Base-by-base conservation (phyloP, 768 basidiomycete genomes). In the Lyophyllum decastes region DNA sequence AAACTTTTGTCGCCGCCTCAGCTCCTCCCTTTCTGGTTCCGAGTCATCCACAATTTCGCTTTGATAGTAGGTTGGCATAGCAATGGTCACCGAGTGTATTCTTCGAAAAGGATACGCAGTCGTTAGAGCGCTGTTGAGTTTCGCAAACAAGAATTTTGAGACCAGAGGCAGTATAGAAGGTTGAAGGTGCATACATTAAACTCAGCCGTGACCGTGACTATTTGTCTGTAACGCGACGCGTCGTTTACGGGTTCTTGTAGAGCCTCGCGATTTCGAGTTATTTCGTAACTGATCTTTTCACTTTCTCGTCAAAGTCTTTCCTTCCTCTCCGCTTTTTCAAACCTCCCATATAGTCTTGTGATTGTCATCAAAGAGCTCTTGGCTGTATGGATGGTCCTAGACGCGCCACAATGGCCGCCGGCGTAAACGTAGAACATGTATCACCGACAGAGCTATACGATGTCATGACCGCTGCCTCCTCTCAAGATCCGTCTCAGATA, bases 391-490 rank as follows among this genome's bases (percentile, higher is more conserved):
- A 73, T 56, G 26, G 55, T 49, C 62, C 62, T 54, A 61, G 62
- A 53, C 65, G 66, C 52, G 60, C 67, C 47, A 50, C 70, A 38
- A 60, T 68, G 48, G 61, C 67, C 19, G 71, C 69, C 55, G 77
- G 72, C 22, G 68, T 72, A 46, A 61, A 68, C 48, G 70, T 78
- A 30, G 70, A 81, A 67, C 69, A 75, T 52, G 82, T 86, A 61
- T 80, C 84, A 25, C 78, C 82, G 43, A 75, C 82, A 62, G 89
- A 92, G 63, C 76, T 94, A 19, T 86, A 84, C 67, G 76, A 86
- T 58, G 83, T 86, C 49, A 76, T 94, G 52, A 75, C 76, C 26
- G 83, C 79, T 40, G 88, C 90, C n/a, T 82, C 84, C 7, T 91
- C 91, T 4, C 89, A 92, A 73, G 81, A 89, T 67, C 83, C 88